These are phyloP conservation scores for Friedmanniomyces simplex DNA, from an alignment of 495 filamentous ascomycete genomes.

Conservation along the genomic window DNA sequence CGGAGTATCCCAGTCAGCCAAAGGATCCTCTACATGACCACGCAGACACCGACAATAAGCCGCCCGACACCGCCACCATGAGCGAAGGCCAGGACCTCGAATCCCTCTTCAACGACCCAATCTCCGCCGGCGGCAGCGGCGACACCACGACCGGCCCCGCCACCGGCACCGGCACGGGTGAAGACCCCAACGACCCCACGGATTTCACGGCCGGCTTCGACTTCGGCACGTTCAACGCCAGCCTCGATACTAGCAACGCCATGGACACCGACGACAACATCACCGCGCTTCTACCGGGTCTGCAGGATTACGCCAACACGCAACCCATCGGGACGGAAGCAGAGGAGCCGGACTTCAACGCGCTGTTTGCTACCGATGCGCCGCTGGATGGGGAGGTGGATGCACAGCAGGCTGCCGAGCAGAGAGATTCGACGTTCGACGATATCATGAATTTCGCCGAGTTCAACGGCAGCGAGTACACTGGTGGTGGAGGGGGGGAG, in stretches of 20 bases:
- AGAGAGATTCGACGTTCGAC: conserved; percentile 7
- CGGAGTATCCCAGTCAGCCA: neutral
- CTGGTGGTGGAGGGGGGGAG: neutral
- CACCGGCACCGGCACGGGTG: neutral
- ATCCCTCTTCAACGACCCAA: conserved; percentile 17
- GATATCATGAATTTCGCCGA: conserved; percentile 20
- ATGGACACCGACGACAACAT: conserved; percentile 2
- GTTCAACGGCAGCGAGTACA: neutral
- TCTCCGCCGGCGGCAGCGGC: neutral
- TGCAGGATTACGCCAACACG: conserved; percentile 18
- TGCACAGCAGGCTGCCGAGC: neutral
- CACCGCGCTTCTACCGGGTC: conserved; percentile 11
- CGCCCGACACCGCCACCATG: conserved; percentile 10
- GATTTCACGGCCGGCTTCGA: conserved; percentile 4
- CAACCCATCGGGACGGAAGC: neutral
- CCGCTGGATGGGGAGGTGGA: neutral
- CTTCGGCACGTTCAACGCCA: conserved; percentile 11
- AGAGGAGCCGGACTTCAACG: conserved; percentile 6
- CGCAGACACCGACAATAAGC: neutral
- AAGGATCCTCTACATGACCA: neutral
- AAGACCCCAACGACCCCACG: neutral
- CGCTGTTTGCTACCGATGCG: conserved; percentile 1
- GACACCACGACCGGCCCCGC: neutral
- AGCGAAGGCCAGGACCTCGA: conserved; percentile 12
- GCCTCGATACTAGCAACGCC: neutral